Conservation (phyloP, 2,329 filamentous ascomycete genomes). For the Phaeosphaeriaceae sp. region DNA sequence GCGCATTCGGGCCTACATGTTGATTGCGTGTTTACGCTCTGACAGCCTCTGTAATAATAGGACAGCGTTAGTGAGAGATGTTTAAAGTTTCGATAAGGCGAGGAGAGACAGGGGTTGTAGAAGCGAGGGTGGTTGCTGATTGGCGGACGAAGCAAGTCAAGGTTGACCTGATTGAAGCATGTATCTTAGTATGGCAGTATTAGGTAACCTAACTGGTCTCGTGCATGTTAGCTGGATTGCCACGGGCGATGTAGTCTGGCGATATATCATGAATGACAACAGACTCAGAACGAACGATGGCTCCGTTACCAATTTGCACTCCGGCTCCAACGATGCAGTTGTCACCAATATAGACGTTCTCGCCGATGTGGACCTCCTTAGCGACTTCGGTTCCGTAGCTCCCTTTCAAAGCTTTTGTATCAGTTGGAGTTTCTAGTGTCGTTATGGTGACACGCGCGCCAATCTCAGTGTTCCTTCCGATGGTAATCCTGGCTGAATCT, state of each 20-base stretch:
- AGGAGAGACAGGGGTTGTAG: too few species aligned
- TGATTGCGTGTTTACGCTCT: too few species aligned
- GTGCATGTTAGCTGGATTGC: slow-evolving; percentile 49
- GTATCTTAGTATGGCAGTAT: too few species aligned
- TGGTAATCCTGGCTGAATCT: slow-evolving; percentile 82
- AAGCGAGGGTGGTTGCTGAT: too few species aligned
- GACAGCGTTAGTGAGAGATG: too few species aligned
- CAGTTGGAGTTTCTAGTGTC: slow-evolving; percentile 73
- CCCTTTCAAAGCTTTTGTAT: slow-evolving; percentile 75
- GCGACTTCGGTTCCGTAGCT: slow-evolving; percentile 75
- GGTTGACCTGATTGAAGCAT: too few species aligned
- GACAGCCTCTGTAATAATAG: too few species aligned
- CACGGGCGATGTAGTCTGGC: slow-evolving; percentile 53
- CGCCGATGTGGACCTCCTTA: slow-evolving; percentile 77
- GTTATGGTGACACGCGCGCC: slow-evolving; percentile 88
- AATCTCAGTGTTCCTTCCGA: slow-evolving; percentile 73
- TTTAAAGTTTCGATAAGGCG: too few species aligned
- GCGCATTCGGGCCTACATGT: too few species aligned
- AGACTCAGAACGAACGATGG: slow-evolving; percentile 61
- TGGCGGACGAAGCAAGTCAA: too few species aligned
- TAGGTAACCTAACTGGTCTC: too few species aligned
- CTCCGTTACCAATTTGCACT: slow-evolving; percentile 59
- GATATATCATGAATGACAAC: slow-evolving; percentile 62
- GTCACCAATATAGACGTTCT: slow-evolving; percentile 70
- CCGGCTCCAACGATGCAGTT: slow-evolving; percentile 67